These are phyloP conservation scores for Chlamydomonas sp. DNA, from an alignment of 139 green algal species.

Conservation along the genomic window DNA sequence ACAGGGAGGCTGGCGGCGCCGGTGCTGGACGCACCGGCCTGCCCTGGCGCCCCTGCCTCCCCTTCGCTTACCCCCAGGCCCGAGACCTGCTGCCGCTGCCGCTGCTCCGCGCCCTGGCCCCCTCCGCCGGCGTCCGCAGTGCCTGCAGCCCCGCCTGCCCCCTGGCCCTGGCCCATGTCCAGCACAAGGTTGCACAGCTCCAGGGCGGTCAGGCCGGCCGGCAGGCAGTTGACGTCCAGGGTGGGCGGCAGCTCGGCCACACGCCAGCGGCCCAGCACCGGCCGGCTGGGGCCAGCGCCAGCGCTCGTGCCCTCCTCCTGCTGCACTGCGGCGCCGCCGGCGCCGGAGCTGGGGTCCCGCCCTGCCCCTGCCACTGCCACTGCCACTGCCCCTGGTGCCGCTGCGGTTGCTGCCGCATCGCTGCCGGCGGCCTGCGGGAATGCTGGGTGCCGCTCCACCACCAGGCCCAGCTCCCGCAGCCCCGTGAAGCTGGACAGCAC, in stretches of 20 bases:
- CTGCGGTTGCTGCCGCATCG: not conserved
- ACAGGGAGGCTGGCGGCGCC: too few species aligned
- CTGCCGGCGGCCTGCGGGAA: not conserved
- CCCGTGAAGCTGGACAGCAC: slow-evolving; percentile 30
- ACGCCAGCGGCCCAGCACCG: not conserved
- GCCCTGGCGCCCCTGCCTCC: too few species aligned
- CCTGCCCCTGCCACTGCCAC: too few species aligned
- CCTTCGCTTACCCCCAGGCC: not conserved
- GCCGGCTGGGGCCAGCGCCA: too few species aligned
- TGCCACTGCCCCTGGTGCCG: not conserved
- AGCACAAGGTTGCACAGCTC: slow-evolving; percentile 30
- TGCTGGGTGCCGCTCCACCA: slow-evolving; percentile 21
- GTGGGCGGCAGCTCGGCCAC: slow-evolving; percentile 3
- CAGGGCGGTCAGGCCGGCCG: not conserved
- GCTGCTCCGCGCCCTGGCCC: not conserved
- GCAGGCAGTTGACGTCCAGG: slow-evolving; percentile 25
- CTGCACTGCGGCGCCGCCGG: too few species aligned
- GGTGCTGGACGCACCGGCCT: too few species aligned
- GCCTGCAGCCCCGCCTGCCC: not conserved
- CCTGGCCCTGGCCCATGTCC: not conserved
- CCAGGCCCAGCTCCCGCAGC: slow-evolving; percentile 23
- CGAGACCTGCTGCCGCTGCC: not conserved
- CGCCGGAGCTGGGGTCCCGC: not conserved
- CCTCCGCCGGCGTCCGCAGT: not conserved
- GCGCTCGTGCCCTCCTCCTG: too few species aligned